phyloP scores from a whole-genome alignment of 257 asterid genomes.

The Nicotiana knightiana region DNA sequence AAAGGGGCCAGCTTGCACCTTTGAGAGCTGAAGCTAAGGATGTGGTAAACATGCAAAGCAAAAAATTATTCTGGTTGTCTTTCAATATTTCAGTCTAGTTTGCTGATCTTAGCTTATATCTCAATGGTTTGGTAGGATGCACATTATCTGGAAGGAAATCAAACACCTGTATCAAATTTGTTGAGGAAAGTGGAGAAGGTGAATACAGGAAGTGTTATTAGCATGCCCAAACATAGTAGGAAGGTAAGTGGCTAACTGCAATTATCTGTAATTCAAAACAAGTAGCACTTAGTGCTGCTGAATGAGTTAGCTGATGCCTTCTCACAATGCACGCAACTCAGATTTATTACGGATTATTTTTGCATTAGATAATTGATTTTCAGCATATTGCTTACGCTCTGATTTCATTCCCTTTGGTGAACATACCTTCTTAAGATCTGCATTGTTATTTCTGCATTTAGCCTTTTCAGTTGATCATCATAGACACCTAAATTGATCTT shows the following conservation, averaged over 20 bases:
- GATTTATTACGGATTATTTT: background rate
- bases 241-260: slow-evolving; percentile 48
- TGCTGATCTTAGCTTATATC: background rate
- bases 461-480: background rate
- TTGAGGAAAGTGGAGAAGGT: slow-evolving; percentile 63
- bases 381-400: background rate
- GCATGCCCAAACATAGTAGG: slow-evolving; percentile 73
- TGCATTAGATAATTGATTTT: background rate
- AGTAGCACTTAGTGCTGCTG: background rate
- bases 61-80: slow-evolving; percentile 9
- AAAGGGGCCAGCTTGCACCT: slow-evolving; percentile 35
- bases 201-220: slow-evolving; percentile 37
- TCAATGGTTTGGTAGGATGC: slow-evolving; percentile 37
- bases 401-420: background rate
- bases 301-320: background rate
- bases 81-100: background rate
- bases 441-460: background rate
- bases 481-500: background rate
- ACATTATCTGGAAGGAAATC: slow-evolving; percentile 42
- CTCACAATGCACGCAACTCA: background rate
- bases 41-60: slow-evolving; percentile 41
- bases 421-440: background rate
- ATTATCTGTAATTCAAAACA: background rate
- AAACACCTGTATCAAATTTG: slow-evolving; percentile 72
- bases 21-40: slow-evolving; percentile 44